These are phyloP conservation scores for Paramecium pentaurelia DNA, from an alignment of 73 alveolate species.

Conservation along the genomic window DNA sequence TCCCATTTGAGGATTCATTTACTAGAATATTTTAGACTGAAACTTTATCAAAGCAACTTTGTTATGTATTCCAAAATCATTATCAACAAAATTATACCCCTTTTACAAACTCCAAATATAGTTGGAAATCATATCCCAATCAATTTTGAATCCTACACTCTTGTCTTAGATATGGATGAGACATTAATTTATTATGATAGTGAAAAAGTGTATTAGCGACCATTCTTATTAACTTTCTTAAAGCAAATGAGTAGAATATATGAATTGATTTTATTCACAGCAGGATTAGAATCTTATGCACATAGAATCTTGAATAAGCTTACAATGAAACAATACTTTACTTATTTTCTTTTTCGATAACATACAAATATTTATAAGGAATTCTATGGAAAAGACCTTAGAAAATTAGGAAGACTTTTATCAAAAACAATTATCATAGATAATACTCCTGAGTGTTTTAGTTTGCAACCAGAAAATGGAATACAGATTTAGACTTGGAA, in stretches of 20 bases:
- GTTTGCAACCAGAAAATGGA: conserved; percentile 91
- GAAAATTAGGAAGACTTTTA: conserved; percentile 92
- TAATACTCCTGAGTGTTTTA: conserved; percentile 94
- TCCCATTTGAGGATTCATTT: background rate
- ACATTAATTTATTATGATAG: conserved; percentile 90
- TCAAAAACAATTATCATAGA: conserved; percentile 90
- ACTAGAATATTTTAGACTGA: background rate
- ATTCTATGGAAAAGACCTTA: conserved; percentile 87
- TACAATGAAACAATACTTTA: conserved; percentile 72
- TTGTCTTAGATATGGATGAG: conserved; percentile 97
- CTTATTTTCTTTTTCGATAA: conserved; percentile 86
- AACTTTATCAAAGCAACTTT: background rate
- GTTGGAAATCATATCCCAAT: background rate
- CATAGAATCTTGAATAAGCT: conserved; percentile 87
- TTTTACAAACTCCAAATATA: background rate
- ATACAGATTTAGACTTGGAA: conserved; percentile 88
- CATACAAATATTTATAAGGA: conserved; percentile 89
- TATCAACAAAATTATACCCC: background rate
- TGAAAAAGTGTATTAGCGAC: background rate
- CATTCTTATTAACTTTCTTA: conserved; percentile 64
- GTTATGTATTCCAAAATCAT: background rate
- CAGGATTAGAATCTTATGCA: conserved; percentile 96
- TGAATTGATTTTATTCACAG: conserved; percentile 96
- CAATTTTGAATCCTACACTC: conserved; percentile 64
- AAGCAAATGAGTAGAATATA: conserved; percentile 84